phyloP scores from a whole-genome alignment of 176 grass and related monocot genomes.

The Paspalum notatum region DNA sequence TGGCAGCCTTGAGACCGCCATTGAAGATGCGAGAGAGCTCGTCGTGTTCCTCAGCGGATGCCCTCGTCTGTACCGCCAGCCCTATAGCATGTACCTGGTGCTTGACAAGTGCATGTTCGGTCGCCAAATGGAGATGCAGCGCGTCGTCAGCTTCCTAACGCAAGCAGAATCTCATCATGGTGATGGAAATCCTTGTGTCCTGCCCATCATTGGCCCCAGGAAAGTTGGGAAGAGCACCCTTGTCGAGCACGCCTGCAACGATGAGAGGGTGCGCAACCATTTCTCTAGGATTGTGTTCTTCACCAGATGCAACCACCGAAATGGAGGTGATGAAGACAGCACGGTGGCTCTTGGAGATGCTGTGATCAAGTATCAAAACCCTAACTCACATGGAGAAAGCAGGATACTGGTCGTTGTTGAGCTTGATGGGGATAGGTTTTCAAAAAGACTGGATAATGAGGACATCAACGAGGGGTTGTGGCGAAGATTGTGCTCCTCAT shows the following conservation, averaged over 20 bases:
- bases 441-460: no score
- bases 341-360: neutral
- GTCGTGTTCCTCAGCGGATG: neutral
- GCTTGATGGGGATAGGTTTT: neutral
- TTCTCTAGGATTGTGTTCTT: neutral
- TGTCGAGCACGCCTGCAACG: conserved; percentile 3
- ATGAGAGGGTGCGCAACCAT: neutral
- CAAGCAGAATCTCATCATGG: no score
- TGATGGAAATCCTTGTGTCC: neutral
- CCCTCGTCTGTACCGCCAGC: neutral
- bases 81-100: neutral
- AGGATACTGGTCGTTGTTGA: conserved; percentile 21
- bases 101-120: conserved; percentile 8
- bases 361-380: neutral
- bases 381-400: neutral
- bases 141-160: neutral
- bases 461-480: neutral
- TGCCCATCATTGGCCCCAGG: neutral
- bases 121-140: conserved; percentile 17
- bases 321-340: neutral
- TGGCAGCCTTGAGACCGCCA: neutral
- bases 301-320: neutral
- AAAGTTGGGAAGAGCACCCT: conserved; percentile 37
- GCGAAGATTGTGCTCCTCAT: neutral
- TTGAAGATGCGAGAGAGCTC: neutral